phyloP scores from a whole-genome alignment of 169 alveolate species.

The Babesia gibsoni region DNA sequence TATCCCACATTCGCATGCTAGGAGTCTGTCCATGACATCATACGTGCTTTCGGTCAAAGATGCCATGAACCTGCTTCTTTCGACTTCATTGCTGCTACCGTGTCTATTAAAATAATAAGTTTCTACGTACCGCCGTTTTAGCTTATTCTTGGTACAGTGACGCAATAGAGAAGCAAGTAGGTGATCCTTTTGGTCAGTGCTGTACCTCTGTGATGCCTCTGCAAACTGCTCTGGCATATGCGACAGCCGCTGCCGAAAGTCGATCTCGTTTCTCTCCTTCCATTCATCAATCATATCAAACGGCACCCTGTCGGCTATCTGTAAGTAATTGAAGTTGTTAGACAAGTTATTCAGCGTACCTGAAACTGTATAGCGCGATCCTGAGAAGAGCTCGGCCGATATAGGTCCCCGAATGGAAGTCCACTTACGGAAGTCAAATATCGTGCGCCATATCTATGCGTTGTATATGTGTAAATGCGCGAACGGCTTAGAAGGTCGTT shows the following conservation, averaged over 20 bases:
- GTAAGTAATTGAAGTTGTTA: neutral
- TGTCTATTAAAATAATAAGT: no score
- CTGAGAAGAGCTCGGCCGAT: conserved; percentile 24
- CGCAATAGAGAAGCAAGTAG: conserved; percentile 23
- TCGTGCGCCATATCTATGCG: neutral
- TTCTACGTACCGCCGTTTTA: neutral
- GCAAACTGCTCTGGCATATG: conserved; percentile 61
- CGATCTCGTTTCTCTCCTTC: conserved; percentile 49
- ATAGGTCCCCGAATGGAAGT: conserved; percentile 36
- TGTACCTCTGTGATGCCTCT: conserved; percentile 24
- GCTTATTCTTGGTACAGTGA: neutral
- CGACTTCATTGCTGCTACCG: neutral
- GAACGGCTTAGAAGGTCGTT: neutral
- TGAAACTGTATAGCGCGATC: conserved; percentile 31
- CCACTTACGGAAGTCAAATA: neutral
- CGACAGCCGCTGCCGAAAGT: neutral
- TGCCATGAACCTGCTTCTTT: conserved; percentile 10
- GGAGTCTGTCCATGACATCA: conserved; percentile 18
- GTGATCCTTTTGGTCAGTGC: conserved; percentile 15
- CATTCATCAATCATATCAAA: conserved; percentile 59
- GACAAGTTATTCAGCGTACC: neutral
- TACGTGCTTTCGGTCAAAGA: conserved; percentile 11
- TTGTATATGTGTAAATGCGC: neutral
- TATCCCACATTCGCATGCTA: conserved; percentile 51
- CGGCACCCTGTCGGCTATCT: conserved; percentile 50